These are phyloP conservation scores for Lactifluus pinguis DNA, from an alignment of 768 basidiomycete species.

Conservation along the genomic window DNA sequence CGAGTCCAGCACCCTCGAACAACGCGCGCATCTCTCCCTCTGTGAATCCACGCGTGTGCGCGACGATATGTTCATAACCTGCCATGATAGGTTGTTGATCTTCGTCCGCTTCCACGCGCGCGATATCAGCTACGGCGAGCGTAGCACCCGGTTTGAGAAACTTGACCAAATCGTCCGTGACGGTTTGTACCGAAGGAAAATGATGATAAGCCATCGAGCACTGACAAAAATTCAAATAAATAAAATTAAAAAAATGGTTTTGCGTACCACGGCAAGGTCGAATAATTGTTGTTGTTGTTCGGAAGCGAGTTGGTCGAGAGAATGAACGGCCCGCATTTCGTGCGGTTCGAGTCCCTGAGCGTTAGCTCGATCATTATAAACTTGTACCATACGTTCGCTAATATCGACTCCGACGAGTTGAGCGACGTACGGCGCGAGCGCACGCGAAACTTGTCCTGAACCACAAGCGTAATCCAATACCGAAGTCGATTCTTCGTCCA, in stretches of 20 bases:
- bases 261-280: conserved; percentile 59
- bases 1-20: conserved; percentile 48
- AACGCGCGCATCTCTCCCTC: conserved; percentile 38
- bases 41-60: conserved; percentile 46
- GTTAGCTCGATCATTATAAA: conserved; percentile 46
- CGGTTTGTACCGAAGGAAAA: conserved; percentile 38
- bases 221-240: conserved; percentile 28
- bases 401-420: conserved; percentile 68
- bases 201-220: conserved; percentile 61
- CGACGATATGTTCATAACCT: conserved; percentile 37
- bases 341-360: conserved; percentile 56
- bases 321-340: conserved; percentile 57
- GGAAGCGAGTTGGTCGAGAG: conserved; percentile 35
- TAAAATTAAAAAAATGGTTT: too few species aligned
- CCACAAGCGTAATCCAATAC: conserved; percentile 16
- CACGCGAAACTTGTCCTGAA: conserved; percentile 45
- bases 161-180: conserved; percentile 43
- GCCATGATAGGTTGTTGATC: conserved; percentile 22
- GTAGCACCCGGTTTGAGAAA: conserved; percentile 56
- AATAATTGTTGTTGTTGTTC: conserved; percentile 50
- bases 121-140: conserved; percentile 48
- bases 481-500: neutral
- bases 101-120: conserved; percentile 13
- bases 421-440: conserved; percentile 51
- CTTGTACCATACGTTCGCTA: conserved; percentile 59